Evolutionary conservation across 768 basidiomycete genomes (phyloP).

Genomic region (Trametes elegans): DNA sequence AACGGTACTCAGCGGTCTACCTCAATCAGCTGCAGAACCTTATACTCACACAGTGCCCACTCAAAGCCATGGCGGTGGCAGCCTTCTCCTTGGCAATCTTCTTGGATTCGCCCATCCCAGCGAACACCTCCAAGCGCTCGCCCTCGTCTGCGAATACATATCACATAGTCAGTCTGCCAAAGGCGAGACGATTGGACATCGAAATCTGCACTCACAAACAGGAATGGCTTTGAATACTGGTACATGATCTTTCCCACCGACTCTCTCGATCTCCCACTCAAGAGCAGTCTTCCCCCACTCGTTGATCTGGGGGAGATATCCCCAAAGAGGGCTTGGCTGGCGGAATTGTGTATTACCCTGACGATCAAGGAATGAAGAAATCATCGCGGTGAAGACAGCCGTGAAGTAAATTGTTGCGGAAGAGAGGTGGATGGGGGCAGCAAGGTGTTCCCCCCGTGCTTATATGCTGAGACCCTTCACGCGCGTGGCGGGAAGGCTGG

Average conservation of each 20-base stretch:
- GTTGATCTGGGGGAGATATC: conserved; percentile 27
- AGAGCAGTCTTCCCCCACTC: conserved; percentile 21
- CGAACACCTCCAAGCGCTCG: conserved; percentile 17
- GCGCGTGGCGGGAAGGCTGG: background rate
- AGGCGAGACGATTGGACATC: too few relatives aligned
- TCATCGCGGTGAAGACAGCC: background rate
- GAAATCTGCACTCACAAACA: conserved; percentile 19
- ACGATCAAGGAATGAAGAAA: conserved; percentile 16
- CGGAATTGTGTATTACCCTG: conserved; percentile 7
- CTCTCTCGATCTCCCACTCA: conserved; percentile 13
- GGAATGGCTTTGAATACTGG: conserved; percentile 23
- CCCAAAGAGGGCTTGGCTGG: conserved; percentile 11
- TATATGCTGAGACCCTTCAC: background rate
- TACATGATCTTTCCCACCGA: conserved; percentile 20
- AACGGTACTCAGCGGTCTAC: too few relatives aligned
- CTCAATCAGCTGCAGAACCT: too few relatives aligned
- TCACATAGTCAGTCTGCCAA: too few relatives aligned
- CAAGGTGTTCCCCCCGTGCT: too few relatives aligned
- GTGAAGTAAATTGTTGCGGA: too few relatives aligned
- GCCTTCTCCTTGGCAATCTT: conserved; percentile 26
- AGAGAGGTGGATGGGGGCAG: background rate
- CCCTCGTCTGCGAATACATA: conserved; percentile 16
- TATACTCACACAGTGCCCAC: conserved; percentile 25
- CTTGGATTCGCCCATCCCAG: conserved; percentile 16
- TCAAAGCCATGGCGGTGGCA: conserved; percentile 22